These are phyloP conservation scores for Barbarea vulgaris DNA, from an alignment of 345 rosid species.

Conservation along the genomic window DNA sequence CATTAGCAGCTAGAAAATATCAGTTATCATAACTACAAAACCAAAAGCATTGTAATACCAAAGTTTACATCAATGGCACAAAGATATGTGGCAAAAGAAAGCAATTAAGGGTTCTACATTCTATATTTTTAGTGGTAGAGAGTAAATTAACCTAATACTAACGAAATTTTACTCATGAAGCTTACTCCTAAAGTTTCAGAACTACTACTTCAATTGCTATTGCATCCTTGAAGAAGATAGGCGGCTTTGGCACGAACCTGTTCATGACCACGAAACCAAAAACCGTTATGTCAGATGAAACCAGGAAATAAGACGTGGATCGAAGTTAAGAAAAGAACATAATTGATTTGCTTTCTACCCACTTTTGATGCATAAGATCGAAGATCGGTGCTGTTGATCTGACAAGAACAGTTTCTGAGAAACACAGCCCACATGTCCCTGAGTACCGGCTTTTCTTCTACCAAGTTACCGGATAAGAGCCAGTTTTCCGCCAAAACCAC, in stretches of 20 bases:
- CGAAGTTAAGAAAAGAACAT: background rate
- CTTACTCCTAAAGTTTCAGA: background rate
- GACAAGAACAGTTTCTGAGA: conserved; percentile 77
- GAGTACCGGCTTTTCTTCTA: conserved; percentile 58
- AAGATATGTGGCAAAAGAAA: background rate
- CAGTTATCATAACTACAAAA: too few relatives aligned
- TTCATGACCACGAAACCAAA: background rate
- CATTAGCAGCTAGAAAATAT: too few relatives aligned
- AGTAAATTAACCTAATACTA: conserved; percentile 6
- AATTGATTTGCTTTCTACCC: conserved; percentile 20
- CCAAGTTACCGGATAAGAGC: conserved; percentile 54
- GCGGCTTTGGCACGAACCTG: conserved; percentile 80
- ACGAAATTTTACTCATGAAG: background rate
- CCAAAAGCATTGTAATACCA: too few relatives aligned
- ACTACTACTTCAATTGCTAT: conserved; percentile 28
- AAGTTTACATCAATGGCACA: background rate
- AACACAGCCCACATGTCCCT: conserved; percentile 68
- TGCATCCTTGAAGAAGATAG: conserved; percentile 54
- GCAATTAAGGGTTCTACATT: background rate
- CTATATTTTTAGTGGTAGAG: background rate
- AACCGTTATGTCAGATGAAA: background rate
- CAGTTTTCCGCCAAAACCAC: conserved; percentile 71
- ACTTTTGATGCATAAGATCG: conserved; percentile 80
- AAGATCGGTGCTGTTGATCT: conserved; percentile 72
- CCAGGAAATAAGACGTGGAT: background rate